Percentiles rank a stretch among this genome's conserved stretches.
Evolutionary conservation across 139 green algal species (phyloP).

Genomic region (Haematococcus sp.): DNA sequence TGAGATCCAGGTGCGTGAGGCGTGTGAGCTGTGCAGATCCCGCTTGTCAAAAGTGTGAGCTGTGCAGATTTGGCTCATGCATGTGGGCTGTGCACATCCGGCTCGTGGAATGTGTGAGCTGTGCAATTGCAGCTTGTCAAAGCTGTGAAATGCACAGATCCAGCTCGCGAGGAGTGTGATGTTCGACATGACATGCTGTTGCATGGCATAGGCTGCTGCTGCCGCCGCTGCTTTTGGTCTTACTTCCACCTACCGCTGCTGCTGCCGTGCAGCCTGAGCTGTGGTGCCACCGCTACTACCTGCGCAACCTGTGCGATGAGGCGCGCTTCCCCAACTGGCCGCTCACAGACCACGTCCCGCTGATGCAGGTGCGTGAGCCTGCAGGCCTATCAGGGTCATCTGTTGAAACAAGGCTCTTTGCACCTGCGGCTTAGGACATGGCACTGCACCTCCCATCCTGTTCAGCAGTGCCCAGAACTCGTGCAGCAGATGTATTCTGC

Average conservation of each 20-base stretch:
- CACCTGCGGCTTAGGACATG: too few relatives aligned
- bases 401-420: background rate
- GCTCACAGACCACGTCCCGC: constrained; percentile 79
- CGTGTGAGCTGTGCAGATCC: background rate
- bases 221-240: constrained; percentile 70
- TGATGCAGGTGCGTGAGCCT: constrained; percentile 71
- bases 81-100: background rate
- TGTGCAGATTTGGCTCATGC: too few relatives aligned
- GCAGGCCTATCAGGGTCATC: background rate
- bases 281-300: constrained; percentile 94
- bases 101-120: background rate
- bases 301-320: constrained; percentile 85
- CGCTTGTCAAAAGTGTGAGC: too few relatives aligned
- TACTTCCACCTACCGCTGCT: constrained; percentile 71
- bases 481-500: too few relatives aligned
- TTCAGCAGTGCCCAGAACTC: too few relatives aligned
- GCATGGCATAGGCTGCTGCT: too few relatives aligned
- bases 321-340: constrained; percentile 74
- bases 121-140: too few relatives aligned
- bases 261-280: constrained; percentile 79
- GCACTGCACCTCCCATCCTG: too few relatives aligned
- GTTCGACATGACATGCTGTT: too few relatives aligned
- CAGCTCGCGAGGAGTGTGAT: too few relatives aligned
- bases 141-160: too few relatives aligned
- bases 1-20: constrained; percentile 60